phyloP scores from a whole-genome alignment of 2,329 filamentous ascomycete genomes.

The Verticillium nonalfalfae region DNA sequence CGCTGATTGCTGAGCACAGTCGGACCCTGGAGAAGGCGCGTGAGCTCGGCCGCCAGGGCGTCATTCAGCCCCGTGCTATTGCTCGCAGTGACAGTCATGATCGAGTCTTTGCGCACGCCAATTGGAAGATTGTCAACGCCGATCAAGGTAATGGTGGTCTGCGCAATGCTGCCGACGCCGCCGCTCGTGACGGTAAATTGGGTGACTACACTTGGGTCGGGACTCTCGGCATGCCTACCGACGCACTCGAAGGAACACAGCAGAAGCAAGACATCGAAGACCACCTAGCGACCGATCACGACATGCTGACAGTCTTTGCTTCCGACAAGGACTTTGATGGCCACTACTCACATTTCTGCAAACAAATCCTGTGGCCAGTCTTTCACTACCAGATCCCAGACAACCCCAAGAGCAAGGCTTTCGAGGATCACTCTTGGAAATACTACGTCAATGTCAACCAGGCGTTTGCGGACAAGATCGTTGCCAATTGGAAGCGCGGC shows the following conservation, averaged over 20 bases:
- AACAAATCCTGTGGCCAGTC: constrained; percentile 94
- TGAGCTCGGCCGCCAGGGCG: constrained; percentile 49
- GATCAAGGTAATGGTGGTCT: constrained; percentile 91
- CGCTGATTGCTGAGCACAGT: constrained; percentile 66
- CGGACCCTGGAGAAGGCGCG: constrained; percentile 50
- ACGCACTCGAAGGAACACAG: constrained; percentile 67
- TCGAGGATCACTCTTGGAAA: constrained; percentile 93
- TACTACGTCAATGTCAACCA: constrained; percentile 92
- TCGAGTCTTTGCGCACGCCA: constrained; percentile 65
- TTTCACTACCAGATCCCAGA: constrained; percentile 98
- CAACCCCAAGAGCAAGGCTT: constrained; percentile 96
- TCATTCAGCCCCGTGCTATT: constrained; percentile 46
- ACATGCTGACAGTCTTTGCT: constrained; percentile 78
- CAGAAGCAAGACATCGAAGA: constrained; percentile 81
- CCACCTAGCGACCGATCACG: constrained; percentile 70
- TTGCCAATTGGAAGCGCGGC: constrained; percentile 87
- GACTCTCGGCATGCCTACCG: constrained; percentile 89
- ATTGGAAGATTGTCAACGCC: constrained; percentile 78
- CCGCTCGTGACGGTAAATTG: constrained; percentile 60
- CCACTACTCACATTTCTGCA: constrained; percentile 94
- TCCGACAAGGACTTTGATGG: constrained; percentile 90
- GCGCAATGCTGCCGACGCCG: constrained; percentile 79
- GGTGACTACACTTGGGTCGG: constrained; percentile 85
- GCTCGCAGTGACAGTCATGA: constrained; percentile 59
- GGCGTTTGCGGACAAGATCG: constrained; percentile 84